Conservation (phyloP, 768 basidiomycete species). For the Tephrocybe sp. region DNA sequence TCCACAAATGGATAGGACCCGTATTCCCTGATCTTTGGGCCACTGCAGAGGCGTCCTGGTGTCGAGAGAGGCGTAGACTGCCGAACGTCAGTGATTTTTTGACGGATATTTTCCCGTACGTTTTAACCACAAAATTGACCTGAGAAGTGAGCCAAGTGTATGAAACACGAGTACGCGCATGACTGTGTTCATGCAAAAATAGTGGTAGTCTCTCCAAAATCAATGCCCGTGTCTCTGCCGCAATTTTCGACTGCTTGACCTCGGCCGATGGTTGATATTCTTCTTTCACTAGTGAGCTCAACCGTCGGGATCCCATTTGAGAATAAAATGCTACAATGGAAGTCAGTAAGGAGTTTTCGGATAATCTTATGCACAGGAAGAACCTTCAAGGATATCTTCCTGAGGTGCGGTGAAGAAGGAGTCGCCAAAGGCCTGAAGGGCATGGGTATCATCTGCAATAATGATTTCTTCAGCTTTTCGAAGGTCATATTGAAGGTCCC, state of each 20-base stretch:
- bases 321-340: conserved; percentile 62
- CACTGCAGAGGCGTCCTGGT: conserved; percentile 72
- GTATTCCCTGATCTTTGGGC: conserved; percentile 45
- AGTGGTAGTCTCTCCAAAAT: conserved; percentile 85
- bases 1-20: conserved; percentile 70
- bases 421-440: conserved; percentile 76
- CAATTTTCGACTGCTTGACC: conserved; percentile 42
- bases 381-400: conserved; percentile 91
- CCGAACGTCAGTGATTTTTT: conserved; percentile 60
- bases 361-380: neutral
- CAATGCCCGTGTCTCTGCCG: conserved; percentile 52
- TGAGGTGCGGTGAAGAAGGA: conserved; percentile 78
- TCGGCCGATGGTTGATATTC: conserved; percentile 65
- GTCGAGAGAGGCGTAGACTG: conserved; percentile 43
- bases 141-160: conserved; percentile 63
- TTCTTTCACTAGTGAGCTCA: conserved; percentile 74
- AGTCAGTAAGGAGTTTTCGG: neutral
- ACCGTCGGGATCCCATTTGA: conserved; percentile 67
- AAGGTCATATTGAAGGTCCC: conserved; percentile 72
- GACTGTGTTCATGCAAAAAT: conserved; percentile 87
- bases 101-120: conserved; percentile 61
- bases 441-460: conserved; percentile 83
- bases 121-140: conserved; percentile 67
- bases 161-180: conserved; percentile 57
- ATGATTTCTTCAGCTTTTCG: conserved; percentile 67